Conservation (phyloP, 2,329 filamentous ascomycete species). For the Aspergillus felis region DNA sequence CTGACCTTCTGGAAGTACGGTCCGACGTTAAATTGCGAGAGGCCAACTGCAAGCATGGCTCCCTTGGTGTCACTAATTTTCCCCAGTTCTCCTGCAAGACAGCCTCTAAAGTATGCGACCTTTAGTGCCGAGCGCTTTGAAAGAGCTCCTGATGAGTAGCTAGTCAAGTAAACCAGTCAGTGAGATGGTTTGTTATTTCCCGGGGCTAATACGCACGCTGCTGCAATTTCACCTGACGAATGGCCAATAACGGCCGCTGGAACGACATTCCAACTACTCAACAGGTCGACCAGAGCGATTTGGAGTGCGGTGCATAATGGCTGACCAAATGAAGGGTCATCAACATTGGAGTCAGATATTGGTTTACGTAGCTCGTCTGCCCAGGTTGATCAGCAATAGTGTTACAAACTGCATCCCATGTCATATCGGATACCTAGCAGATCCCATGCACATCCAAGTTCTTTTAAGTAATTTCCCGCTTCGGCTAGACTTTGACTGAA, state of each 20-base stretch:
- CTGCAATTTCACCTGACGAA: not conserved
- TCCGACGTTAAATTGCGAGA: not conserved
- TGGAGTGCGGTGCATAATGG: not conserved
- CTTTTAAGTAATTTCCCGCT: conserved; percentile 7
- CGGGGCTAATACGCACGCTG: not conserved
- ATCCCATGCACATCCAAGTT: conserved; percentile 9
- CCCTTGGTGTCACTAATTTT: not conserved
- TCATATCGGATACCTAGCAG: not conserved
- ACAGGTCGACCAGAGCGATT: not conserved
- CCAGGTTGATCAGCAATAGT: too few species aligned
- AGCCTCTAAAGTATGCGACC: not conserved
- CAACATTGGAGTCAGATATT: not conserved
- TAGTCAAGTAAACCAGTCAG: not conserved
- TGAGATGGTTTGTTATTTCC: too few species aligned
- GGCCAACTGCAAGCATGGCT: not conserved
- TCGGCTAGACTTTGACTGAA: conserved; percentile 3
- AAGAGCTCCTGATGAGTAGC: not conserved
- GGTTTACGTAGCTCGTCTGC: not conserved
- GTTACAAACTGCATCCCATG: too few species aligned
- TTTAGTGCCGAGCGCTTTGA: not conserved
- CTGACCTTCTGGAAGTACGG: not conserved
- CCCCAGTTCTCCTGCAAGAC: not conserved
- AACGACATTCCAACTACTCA: not conserved
- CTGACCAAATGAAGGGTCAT: not conserved
- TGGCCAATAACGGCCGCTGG: not conserved